A percentile compares a stretch with the other conserved stretches of the same genome.
Evolutionary conservation across 768 basidiomycete species (phyloP).

Genomic region (Termitomyces sp.): DNA sequence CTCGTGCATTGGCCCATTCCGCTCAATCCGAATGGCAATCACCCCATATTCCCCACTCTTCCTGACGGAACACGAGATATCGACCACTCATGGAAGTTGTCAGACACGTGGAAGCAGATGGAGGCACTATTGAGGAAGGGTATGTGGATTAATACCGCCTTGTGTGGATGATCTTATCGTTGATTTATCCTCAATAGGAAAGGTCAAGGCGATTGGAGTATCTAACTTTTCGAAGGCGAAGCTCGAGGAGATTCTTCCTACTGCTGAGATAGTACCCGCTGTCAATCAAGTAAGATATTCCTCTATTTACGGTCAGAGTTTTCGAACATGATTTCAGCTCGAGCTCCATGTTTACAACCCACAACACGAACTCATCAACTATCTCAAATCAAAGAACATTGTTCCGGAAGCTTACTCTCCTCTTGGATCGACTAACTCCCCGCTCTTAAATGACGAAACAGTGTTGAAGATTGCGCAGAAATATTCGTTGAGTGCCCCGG

Average conservation of each 20-base stretch:
- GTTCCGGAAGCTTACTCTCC: conserved; percentile 80
- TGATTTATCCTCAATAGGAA: conserved; percentile 42
- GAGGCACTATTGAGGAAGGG: conserved; percentile 70
- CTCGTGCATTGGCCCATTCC: conserved; percentile 84
- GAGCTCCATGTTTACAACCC: conserved; percentile 77
- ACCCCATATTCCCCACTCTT: conserved; percentile 55
- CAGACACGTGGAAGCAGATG: conserved; percentile 84
- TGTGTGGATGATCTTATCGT: conserved; percentile 2
- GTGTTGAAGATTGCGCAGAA: conserved; percentile 60
- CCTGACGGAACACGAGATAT: conserved; percentile 68
- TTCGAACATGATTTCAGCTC: conserved; percentile 38
- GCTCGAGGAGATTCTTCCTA: conserved; percentile 68
- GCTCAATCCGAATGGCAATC: conserved; percentile 66
- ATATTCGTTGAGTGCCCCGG: conserved; percentile 50
- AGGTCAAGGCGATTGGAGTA: conserved; percentile 66
- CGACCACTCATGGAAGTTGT: conserved; percentile 62
- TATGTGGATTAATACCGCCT: conserved; percentile 17
- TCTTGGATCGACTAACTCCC: conserved; percentile 67
- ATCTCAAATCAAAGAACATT: conserved; percentile 64
- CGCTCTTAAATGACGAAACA: conserved; percentile 61
- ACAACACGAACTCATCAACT: conserved; percentile 64
- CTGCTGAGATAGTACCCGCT: conserved; percentile 65
- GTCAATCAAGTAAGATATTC: conserved; percentile 59
- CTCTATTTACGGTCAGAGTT: background rate
- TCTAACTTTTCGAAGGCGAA: conserved; percentile 73